Percentiles rank a stretch among this genome's conserved stretches.
phyloP scores from a whole-genome alignment of 1,284 basidiomycete species.

The Cutaneotrichosporon spelunceum region DNA sequence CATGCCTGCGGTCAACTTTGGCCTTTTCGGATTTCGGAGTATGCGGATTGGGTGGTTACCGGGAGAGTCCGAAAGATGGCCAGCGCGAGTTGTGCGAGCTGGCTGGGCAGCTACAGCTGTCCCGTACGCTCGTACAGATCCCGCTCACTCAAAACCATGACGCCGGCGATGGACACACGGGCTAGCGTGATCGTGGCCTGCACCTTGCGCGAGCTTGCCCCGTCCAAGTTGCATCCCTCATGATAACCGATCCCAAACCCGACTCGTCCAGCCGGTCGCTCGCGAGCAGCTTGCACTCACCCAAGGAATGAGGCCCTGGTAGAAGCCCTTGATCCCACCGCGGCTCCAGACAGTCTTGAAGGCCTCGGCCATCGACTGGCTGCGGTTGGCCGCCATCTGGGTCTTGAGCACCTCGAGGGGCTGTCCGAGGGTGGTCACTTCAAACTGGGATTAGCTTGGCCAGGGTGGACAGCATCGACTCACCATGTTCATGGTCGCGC shows the following conservation, averaged over 20 bases:
- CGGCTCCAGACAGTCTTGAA: constrained; percentile 83
- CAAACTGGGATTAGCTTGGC: constrained; percentile 33
- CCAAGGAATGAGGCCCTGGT: constrained; percentile 99
- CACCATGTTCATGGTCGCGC: constrained; percentile 96
- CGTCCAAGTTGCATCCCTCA: no score
- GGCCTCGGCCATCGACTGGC: constrained; percentile 84
- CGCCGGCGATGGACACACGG: no score
- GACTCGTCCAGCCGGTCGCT: no score
- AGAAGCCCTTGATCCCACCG: constrained; percentile 87
- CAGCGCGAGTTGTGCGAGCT: no score
- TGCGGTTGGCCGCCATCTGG: constrained; percentile 93
- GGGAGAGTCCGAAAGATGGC: neutral
- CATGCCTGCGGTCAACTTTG: constrained; percentile 65
- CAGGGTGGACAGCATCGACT: no score
- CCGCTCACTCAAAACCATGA: no score
- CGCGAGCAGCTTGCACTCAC: constrained; percentile 54
- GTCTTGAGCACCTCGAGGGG: constrained; percentile 98
- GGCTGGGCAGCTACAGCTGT: no score
- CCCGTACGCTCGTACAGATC: no score
- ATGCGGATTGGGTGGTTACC: no score
- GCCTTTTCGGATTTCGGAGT: neutral
- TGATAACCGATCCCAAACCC: no score
- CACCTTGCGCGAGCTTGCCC: no score
- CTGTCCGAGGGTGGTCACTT: constrained; percentile 96
- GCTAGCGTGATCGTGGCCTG: no score